Base-by-base conservation (phyloP, 495 filamentous ascomycete species). In the Tuber microsphaerosporum region DNA sequence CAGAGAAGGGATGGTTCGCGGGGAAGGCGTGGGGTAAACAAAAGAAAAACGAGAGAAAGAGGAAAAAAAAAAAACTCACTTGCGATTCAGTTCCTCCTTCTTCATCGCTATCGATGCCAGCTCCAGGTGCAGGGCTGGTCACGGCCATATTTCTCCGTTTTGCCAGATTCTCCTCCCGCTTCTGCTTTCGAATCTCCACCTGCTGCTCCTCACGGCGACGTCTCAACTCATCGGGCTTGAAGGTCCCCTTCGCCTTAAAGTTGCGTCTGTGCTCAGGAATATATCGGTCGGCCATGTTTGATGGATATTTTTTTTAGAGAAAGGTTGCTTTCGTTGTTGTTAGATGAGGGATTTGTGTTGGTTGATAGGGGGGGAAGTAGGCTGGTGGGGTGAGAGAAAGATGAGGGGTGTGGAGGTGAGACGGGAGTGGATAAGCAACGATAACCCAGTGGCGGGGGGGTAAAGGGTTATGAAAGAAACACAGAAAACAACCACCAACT, bases 241-340 rank as follows among this genome's bases (percentile, higher is more conserved):
- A 99, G 83, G 93, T 92, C 84, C 91, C 92, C 88, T 95, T 96
- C 76, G 96, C 96, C 90, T 99, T 99, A 89, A 95, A 99, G 86
- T 97, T 94, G 83, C 96, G 95, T 83, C 96, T 93, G 89, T 99
- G 96, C 86, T 98, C 96, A 83, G 96, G 96, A 84, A 99, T 99
- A 87, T 97, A 99, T 71, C 94, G 92, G 83, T 99, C 96, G 82
- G 94, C 90, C 96, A 99, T 99, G 87, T 80, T 91, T 74, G 75
- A 77, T 73, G 65, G 65, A 71, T 82, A 81, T 75, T 73, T 77
- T 75, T 72, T 81, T 69, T 79, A 73, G 80, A 75, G 80, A 79
- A 80, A 81, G 81, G 75, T 73, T 80, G 76, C 81, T 74, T 78
- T 75, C 80, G 81, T 75, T 51, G 69, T 75, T 80, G 78, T 82